Percentiles rank a stretch among this genome's conserved stretches.
Evolutionary conservation across 169 alveolate species (phyloP).

Genomic region (Sarcocystis neurona): DNA sequence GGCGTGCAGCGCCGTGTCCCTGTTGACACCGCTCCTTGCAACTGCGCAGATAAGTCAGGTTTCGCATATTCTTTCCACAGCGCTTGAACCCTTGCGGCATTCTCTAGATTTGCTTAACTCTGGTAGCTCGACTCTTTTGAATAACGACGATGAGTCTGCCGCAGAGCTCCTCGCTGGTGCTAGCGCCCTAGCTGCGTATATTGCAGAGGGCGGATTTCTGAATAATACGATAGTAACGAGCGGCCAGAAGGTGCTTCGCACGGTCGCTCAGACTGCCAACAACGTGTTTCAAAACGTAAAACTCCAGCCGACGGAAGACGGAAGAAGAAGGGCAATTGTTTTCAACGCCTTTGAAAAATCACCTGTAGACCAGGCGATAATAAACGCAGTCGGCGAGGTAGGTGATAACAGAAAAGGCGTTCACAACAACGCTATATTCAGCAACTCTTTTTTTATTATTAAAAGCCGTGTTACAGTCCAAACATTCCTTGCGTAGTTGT

Average conservation of each 20-base stretch:
- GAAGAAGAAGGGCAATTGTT: background rate
- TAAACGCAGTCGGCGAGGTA: slow-evolving; percentile 37
- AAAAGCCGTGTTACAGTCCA: too few species aligned
- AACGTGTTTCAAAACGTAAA: background rate
- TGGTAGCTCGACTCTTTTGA: background rate
- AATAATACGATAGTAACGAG: background rate
- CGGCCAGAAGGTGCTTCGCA: slow-evolving; percentile 6
- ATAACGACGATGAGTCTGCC: background rate
- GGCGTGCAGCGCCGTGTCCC: too few species aligned
- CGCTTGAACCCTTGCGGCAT: background rate
- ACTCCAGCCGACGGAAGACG: slow-evolving; percentile 19
- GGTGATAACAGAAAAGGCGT: too few species aligned
- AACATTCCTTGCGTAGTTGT: too few species aligned
- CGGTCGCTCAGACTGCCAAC: slow-evolving; percentile 21
- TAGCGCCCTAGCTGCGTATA: background rate
- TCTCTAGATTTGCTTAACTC: background rate
- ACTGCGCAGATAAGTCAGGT: slow-evolving; percentile 6
- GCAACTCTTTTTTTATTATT: too few species aligned
- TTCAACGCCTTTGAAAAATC: slow-evolving; percentile 14
- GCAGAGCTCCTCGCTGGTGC: background rate
- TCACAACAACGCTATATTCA: too few species aligned
- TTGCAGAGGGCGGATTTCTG: background rate
- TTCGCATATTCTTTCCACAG: slow-evolving; percentile 2
- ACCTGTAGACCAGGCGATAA: slow-evolving; percentile 14
- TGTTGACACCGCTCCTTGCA: too few species aligned